Percentiles rank a stretch among this genome's conserved stretches.
These are phyloP conservation scores for Penicillium mononematosum DNA, from an alignment of 495 filamentous ascomycete genomes.

Conservation along the genomic window DNA sequence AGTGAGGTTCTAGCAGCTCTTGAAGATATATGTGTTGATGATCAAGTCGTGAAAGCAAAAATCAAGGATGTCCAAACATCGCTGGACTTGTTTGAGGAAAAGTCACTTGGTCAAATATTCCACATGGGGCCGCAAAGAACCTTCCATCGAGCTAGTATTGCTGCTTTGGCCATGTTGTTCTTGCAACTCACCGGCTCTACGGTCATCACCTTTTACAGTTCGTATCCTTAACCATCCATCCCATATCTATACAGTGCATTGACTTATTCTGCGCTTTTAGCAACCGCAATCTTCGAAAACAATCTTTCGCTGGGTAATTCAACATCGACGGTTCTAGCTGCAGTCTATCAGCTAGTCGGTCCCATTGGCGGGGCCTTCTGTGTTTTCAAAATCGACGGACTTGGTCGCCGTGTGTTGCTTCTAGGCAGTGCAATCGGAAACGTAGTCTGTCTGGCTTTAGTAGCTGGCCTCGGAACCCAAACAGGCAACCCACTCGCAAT, in stretches of 20 bases:
- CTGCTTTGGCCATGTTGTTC: conserved; percentile 18
- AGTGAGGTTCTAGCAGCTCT: conserved; percentile 39
- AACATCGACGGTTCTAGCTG: conserved; percentile 24
- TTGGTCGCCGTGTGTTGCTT: conserved; percentile 24
- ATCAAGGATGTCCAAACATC: conserved; percentile 26
- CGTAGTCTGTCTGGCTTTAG: conserved; percentile 39
- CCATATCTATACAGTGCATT: background rate
- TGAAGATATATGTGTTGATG: conserved; percentile 34
- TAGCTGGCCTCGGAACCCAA: conserved; percentile 29
- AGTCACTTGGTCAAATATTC: conserved; percentile 15
- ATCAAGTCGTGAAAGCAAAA: conserved; percentile 14
- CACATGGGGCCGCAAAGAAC: conserved; percentile 26
- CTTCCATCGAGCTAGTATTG: conserved; percentile 25
- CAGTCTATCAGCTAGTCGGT: conserved; percentile 21
- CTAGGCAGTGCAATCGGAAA: conserved; percentile 37
- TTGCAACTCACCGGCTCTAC: conserved; percentile 27
- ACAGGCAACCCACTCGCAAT: conserved; percentile 14
- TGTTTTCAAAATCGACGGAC: conserved; percentile 23
- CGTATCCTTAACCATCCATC: background rate
- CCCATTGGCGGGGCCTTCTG: conserved; percentile 22
- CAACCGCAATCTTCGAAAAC: conserved; percentile 26
- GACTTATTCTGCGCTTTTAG: conserved; percentile 3
- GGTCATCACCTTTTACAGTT: conserved; percentile 31
- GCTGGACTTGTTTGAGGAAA: conserved; percentile 15
- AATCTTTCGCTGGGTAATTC: conserved; percentile 19